A percentile compares a stretch with the other conserved stretches of the same genome.
phyloP scores from a whole-genome alignment of 2,329 filamentous ascomycete species.

The Hymenoscyphus fraxineus region DNA sequence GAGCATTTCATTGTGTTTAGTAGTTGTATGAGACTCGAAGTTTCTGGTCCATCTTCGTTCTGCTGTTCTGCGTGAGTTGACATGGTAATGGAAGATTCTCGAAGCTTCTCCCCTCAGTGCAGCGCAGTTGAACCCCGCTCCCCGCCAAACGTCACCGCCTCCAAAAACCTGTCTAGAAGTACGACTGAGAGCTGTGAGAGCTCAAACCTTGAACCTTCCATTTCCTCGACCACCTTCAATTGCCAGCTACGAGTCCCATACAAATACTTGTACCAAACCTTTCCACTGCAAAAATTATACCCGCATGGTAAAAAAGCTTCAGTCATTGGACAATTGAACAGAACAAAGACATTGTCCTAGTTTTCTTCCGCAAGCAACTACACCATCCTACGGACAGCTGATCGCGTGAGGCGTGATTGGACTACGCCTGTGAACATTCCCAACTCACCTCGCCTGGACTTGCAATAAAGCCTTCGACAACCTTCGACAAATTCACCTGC shows the following conservation, averaged over 20 bases:
- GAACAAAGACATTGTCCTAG: background rate
- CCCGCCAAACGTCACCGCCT: slow-evolving; percentile 1
- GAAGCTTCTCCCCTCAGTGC: background rate
- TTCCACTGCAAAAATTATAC: background rate
- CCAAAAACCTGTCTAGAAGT: background rate
- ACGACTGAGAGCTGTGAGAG: too few species aligned
- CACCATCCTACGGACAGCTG: background rate
- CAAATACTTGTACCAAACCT: background rate
- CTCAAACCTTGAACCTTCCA: background rate
- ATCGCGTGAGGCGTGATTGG: background rate
- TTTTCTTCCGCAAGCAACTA: slow-evolving; percentile 1
- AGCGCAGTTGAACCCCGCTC: background rate
- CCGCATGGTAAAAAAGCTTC: background rate
- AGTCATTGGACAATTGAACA: background rate
- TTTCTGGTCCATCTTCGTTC: background rate
- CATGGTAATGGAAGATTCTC: background rate
- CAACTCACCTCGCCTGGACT: background rate
- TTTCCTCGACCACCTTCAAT: too few species aligned
- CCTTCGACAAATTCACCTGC: background rate
- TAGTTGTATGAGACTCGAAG: background rate
- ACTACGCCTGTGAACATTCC: background rate
- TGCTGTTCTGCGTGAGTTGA: background rate
- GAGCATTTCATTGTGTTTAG: background rate
- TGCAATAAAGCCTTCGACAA: background rate
- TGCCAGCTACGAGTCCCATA: background rate